These are phyloP conservation scores for Phlebopus sp. DNA, from an alignment of 1,284 basidiomycete genomes.

Conservation along the genomic window DNA sequence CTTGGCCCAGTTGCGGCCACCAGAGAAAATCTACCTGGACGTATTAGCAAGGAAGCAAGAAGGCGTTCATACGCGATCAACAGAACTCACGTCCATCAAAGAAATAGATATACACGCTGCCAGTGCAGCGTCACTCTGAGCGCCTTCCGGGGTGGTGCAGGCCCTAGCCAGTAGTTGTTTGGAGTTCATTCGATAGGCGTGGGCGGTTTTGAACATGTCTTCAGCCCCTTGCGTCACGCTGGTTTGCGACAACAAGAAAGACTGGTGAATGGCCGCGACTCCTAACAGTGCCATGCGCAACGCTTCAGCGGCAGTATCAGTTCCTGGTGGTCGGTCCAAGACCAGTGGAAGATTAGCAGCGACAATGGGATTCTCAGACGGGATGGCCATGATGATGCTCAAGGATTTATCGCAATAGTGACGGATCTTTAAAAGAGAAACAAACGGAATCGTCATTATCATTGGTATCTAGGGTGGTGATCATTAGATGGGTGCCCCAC, in stretches of 20 bases:
- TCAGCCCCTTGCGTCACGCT: constrained; percentile 24
- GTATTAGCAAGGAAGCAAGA: constrained; percentile 7
- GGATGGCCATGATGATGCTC: constrained; percentile 34
- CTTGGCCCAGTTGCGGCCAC: constrained; percentile 40
- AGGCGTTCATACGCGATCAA: constrained; percentile 14
- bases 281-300: constrained; percentile 27
- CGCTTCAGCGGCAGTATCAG: constrained; percentile 28
- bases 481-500: constrained; percentile 48
- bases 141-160: constrained; percentile 24
- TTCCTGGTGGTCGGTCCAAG: constrained; percentile 28
- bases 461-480: constrained; percentile 50
- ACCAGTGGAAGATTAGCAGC: constrained; percentile 31
- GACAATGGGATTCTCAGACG: constrained; percentile 35
- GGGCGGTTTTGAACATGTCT: constrained; percentile 28
- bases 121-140: constrained; percentile 38
- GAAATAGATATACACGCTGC: constrained; percentile 40
- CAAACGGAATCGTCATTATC: constrained; percentile 33
- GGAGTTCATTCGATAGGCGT: constrained; percentile 27
- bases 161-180: constrained; percentile 28
- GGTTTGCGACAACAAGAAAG: constrained; percentile 26
- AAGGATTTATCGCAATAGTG: constrained; percentile 39
- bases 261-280: constrained; percentile 29
- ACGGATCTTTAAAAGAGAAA: constrained; percentile 34
- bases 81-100: constrained; percentile 39
- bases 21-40: constrained; percentile 43